Evolutionary conservation across 2,329 filamentous ascomycete genomes (phyloP).

Genomic region (Blumeria graminis): DNA sequence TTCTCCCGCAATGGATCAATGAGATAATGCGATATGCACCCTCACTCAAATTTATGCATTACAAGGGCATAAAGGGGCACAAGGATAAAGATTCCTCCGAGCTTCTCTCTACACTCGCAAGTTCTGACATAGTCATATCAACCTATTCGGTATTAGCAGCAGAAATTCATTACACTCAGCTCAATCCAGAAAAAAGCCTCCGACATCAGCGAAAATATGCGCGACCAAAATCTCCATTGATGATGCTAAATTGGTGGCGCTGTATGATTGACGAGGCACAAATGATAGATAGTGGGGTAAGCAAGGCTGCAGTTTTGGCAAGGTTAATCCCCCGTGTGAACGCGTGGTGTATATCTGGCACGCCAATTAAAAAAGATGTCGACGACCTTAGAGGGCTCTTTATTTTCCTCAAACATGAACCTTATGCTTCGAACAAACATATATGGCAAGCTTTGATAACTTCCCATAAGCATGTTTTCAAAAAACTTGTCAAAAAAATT

Average conservation of each 20-base stretch:
- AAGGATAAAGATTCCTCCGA: slow-evolving; percentile 14
- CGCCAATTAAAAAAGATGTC: slow-evolving; percentile 61
- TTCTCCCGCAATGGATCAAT: slow-evolving; percentile 35
- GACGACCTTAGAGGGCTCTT: slow-evolving; percentile 60
- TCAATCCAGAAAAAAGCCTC: slow-evolving; percentile 42
- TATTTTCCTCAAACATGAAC: slow-evolving; percentile 56
- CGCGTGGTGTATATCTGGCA: slow-evolving; percentile 82
- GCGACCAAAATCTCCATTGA: slow-evolving; percentile 47
- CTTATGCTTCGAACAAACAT: slow-evolving; percentile 38
- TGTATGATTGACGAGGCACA: slow-evolving; percentile 61
- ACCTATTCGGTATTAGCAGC: slow-evolving; percentile 47
- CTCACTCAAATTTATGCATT: slow-evolving; percentile 28
- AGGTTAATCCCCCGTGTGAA: slow-evolving; percentile 60
- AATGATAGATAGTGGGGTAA: slow-evolving; percentile 79
- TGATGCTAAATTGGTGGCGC: slow-evolving; percentile 66
- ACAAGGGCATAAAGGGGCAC: slow-evolving; percentile 22
- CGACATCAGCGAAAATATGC: slow-evolving; percentile 39
- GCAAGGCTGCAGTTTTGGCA: slow-evolving; percentile 59
- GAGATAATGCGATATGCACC: slow-evolving; percentile 36
- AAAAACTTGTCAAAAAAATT: slow-evolving; percentile 42
- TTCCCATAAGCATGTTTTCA: slow-evolving; percentile 38
- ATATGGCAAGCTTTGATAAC: slow-evolving; percentile 45
- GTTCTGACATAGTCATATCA: slow-evolving; percentile 35
- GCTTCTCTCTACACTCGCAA: slow-evolving; percentile 21
- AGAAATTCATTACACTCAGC: slow-evolving; percentile 55